A percentile compares a stretch with the other conserved stretches of the same genome.
Conservation (phyloP, 1,284 basidiomycete genomes). For the Ceratobasidium sp. region DNA sequence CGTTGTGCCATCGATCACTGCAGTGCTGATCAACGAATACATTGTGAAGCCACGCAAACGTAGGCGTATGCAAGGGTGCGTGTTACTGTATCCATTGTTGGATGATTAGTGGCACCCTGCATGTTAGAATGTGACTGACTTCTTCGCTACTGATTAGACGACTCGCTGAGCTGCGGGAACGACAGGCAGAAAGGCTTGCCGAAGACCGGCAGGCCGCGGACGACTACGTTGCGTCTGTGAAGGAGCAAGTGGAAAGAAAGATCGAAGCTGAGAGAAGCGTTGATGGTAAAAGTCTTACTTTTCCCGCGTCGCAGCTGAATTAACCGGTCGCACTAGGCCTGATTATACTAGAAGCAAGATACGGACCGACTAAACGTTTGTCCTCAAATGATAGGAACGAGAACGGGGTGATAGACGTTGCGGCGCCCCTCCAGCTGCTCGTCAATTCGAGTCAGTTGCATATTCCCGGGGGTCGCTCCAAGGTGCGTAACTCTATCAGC, state of each 20-base stretch:
- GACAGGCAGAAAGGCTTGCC: conserved; percentile 63
- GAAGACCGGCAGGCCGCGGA: conserved; percentile 67
- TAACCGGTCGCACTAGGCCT: conserved; percentile 62
- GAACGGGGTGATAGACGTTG: conserved; percentile 77
- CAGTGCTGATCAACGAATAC: conserved; percentile 66
- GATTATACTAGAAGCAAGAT: conserved; percentile 76
- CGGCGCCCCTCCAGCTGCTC: conserved; percentile 82
- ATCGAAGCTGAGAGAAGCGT: conserved; percentile 55
- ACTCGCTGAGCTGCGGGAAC: conserved; percentile 62
- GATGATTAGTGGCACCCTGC: conserved; percentile 19
- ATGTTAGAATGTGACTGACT: too few relatives aligned
- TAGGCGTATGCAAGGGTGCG: conserved; percentile 60
- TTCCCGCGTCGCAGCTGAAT: neutral
- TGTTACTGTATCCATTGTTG: conserved; percentile 39
- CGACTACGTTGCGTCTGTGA: conserved; percentile 61
- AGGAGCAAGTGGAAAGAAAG: conserved; percentile 56
- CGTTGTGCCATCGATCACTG: conserved; percentile 63
- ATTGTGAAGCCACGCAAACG: conserved; percentile 66
- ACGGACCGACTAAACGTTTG: conserved; percentile 67
- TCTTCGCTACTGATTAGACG: conserved; percentile 48
- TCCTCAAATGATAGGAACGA: conserved; percentile 55
- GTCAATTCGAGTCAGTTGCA: conserved; percentile 81
- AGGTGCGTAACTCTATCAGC: conserved; percentile 57
- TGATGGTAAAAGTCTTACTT: conserved; percentile 52
- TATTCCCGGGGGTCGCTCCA: conserved; percentile 75